Base-by-base conservation (phyloP, 345 rosid species). In the Lenwebbia sp. region DNA sequence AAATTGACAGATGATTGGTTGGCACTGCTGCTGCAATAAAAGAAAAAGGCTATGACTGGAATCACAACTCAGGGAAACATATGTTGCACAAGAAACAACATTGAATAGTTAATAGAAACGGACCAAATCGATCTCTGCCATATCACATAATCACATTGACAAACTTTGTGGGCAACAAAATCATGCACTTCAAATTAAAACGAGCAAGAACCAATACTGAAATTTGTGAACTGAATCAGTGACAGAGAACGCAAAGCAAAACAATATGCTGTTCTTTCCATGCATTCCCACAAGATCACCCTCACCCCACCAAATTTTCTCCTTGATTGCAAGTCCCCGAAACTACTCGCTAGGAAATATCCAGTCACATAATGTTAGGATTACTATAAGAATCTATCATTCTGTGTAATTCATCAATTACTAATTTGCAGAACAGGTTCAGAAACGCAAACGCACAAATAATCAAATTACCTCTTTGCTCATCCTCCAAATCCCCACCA, bases 381-480 rank as follows among this genome's bases (percentile, higher is more conserved):
- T 70, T 70, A 70, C 23, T 19, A 19, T 37, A 26, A 33, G 37
- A 33, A 1, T 33, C 13, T 70, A 17, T 17, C 3, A 65, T 65
- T 65, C 41, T 4, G 19, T 0, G 23, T 10, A 15, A 70, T 33
- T 37, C 26, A 2, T 4, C 47, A 19, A 9, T 37, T 70, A 70
- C 47, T 70, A 37, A 37, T 33, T 70, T 40, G 51, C 82, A 15
- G 41, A 85, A 10, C 83, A 44, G 19, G 19, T 49, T 44, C 85
- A 74, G 30, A 26, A 40, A 62, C 28, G 81, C 25, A 33, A 33
- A n/a, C 17, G 58, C 28, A 5, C 28, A 65, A 41, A 57, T 3
- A 40, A 30, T 8, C 6, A 41, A 47, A 7, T 62, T 86, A 90
- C 92, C 93, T 49, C 56, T 89, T 62, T 56, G 82, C 5, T 83